Evolutionary conservation across 2,329 filamentous ascomycete species (phyloP).

Genomic region (Bipolaris zeicola): DNA sequence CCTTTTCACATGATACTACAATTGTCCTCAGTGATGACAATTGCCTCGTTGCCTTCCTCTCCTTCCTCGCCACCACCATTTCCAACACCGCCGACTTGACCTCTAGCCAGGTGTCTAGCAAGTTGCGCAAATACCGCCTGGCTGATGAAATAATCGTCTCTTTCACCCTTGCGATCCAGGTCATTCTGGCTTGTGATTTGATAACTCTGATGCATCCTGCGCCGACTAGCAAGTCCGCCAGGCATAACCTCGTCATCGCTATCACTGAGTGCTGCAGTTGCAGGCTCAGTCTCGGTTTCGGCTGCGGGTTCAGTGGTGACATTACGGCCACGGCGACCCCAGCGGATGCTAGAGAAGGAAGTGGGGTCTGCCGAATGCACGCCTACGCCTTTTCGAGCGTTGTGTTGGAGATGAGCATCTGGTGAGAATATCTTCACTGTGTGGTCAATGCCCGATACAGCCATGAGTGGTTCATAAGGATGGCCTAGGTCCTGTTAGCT

Average conservation of each 20-base stretch:
- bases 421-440: slow-evolving; percentile 72
- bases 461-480: slow-evolving; percentile 70
- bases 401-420: slow-evolving; percentile 62
- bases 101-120: slow-evolving; percentile 40
- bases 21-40: slow-evolving; percentile 40
- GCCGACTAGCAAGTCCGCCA: slow-evolving; percentile 60
- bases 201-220: slow-evolving; percentile 64
- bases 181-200: slow-evolving; percentile 68
- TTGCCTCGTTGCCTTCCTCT: slow-evolving; percentile 28
- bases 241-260: slow-evolving; percentile 48
- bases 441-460: slow-evolving; percentile 69
- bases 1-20: slow-evolving; percentile 36
- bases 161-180: slow-evolving; percentile 62
- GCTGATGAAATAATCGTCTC: slow-evolving; percentile 63
- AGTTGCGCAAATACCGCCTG: slow-evolving; percentile 46
- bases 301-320: neutral
- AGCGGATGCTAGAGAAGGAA: slow-evolving; percentile 50
- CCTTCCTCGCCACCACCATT: slow-evolving; percentile 27
- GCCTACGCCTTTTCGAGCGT: slow-evolving; percentile 63
- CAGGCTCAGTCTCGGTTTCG: slow-evolving; percentile 1
- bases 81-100: slow-evolving; percentile 22
- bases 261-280: slow-evolving; percentile 18
- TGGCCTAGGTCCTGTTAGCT: slow-evolving; percentile 55
- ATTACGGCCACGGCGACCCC: slow-evolving; percentile 30
- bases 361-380: slow-evolving; percentile 56